Evolutionary conservation across 441 rosid genomes (phyloP), one percentile per base, ranked within the genome.

Genomic region (Oxalis stricta): DNA sequence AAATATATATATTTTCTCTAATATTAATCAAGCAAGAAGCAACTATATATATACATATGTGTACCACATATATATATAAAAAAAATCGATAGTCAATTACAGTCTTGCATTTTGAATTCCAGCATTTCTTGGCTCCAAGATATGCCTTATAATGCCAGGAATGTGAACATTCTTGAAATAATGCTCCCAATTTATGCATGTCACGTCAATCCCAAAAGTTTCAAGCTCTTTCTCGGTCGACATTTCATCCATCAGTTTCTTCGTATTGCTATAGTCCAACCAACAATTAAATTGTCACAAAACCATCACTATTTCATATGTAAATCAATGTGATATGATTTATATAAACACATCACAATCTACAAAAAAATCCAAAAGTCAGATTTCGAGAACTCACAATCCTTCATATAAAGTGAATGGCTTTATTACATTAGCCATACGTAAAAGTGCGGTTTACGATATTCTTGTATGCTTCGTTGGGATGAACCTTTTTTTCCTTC

Each of bases 361-460:
- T n/a, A n/a, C n/a, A n/a, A n/a, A n/a, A n/a, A n/a, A n/a, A n/a
- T n/a, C n/a, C n/a, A n/a, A n/a, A n/a, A n/a, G n/a, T n/a, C n/a
- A n/a, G n/a, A n/a, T n/a, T n/a, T n/a, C n/a, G n/a, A n/a, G n/a
- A n/a, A n/a, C 58, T 58, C 37, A 79, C 94, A 94, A 76, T 71
- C 98, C 96, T 18, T 76, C 73, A 48, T 91, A 82, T 48, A 85
- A 85, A 39, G 96, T 66, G 63, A 85, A 91, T 14, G 96, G 98
- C 66, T 80, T 79, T 11, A 85, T 85, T 23, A 83, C 72, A 49
- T 61, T 69, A 4, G 96, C 95, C n/a, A n/a, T n/a, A n/a, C n/a
- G n/a, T n/a, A n/a, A n/a, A n/a, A n/a, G n/a, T n/a, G n/a, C n/a
- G n/a, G n/a, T n/a, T n/a, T n/a, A n/a, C n/a, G n/a, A n/a, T n/a